These are phyloP conservation scores for Myxozyma nipponensis DNA, from an alignment of 805 yeast species.

Conservation along the genomic window DNA sequence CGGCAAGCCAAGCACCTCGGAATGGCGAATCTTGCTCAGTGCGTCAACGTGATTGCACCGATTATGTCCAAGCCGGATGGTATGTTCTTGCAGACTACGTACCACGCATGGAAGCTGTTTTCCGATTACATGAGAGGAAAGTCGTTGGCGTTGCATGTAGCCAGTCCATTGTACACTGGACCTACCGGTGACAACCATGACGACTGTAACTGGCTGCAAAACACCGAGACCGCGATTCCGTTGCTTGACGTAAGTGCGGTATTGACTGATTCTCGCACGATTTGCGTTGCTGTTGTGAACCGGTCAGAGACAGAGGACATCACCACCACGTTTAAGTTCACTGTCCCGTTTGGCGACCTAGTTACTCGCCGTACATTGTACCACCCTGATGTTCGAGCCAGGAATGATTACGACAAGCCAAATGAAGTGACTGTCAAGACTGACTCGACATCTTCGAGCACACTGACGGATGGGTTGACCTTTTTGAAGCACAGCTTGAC, in stretches of 20 bases:
- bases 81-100: slow-evolving; percentile 36
- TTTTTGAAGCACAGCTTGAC: no score
- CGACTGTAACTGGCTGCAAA: slow-evolving; percentile 32
- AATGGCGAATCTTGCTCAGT: slow-evolving; percentile 40
- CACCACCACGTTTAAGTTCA: slow-evolving; percentile 29
- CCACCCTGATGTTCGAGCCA: slow-evolving; percentile 5
- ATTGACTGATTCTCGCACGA: no score
- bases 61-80: slow-evolving; percentile 35
- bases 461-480: no score
- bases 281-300: no score
- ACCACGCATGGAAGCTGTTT: slow-evolving; percentile 35
- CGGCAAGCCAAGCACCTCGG: slow-evolving; percentile 36
- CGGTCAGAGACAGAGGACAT: slow-evolving; percentile 32
- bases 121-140: slow-evolving; percentile 38
- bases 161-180: slow-evolving; percentile 34
- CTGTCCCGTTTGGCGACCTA: no score
- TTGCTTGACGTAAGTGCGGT: slow-evolving; percentile 34
- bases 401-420: slow-evolving; percentile 1
- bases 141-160: slow-evolving; percentile 36
- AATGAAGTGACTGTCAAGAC: no score
- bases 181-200: slow-evolving; percentile 23
- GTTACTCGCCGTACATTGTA: slow-evolving; percentile 4
- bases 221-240: slow-evolving; percentile 29
- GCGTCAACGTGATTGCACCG: slow-evolving; percentile 41
- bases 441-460: no score